phyloP scores from a whole-genome alignment of 2,329 filamentous ascomycete species.

The Neofusicoccum parvum region DNA sequence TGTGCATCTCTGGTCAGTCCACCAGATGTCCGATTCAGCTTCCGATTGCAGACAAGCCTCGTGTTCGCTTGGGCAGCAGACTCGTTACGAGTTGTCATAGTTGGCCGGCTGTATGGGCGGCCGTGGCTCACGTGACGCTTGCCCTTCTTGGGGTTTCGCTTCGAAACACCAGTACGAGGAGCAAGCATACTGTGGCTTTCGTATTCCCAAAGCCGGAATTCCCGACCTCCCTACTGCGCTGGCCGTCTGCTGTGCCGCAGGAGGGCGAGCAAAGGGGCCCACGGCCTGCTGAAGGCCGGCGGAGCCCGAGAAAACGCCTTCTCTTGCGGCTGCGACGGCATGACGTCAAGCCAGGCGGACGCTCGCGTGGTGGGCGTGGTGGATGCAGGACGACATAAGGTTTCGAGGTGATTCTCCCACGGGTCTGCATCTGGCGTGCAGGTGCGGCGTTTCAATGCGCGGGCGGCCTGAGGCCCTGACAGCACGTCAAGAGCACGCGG shows the following conservation, averaged over 20 bases:
- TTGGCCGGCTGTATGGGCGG: neutral
- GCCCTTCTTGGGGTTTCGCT: neutral
- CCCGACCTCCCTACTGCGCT: too few relatives aligned
- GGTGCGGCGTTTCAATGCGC: neutral
- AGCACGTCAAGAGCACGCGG: too few relatives aligned
- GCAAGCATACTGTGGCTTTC: too few relatives aligned
- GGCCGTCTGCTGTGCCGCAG: too few relatives aligned
- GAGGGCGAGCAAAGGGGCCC: too few relatives aligned
- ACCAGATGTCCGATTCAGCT: neutral
- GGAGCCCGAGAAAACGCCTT: neutral
- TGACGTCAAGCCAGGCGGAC: neutral
- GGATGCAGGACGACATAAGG: neutral
- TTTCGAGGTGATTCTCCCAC: neutral
- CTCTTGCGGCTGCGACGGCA: neutral
- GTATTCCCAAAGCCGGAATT: too few relatives aligned
- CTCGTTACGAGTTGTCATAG: neutral
- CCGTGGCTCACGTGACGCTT: neutral
- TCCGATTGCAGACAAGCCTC: neutral
- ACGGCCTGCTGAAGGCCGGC: too few relatives aligned
- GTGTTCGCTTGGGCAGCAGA: constrained; percentile 5
- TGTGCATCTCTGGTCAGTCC: neutral
- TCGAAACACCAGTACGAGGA: too few relatives aligned
- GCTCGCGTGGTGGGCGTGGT: neutral
- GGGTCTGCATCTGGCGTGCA: neutral
- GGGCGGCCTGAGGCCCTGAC: neutral